Evolutionary conservation across 129 eudicot species (phyloP).

Genomic region (Flaveria robusta): DNA sequence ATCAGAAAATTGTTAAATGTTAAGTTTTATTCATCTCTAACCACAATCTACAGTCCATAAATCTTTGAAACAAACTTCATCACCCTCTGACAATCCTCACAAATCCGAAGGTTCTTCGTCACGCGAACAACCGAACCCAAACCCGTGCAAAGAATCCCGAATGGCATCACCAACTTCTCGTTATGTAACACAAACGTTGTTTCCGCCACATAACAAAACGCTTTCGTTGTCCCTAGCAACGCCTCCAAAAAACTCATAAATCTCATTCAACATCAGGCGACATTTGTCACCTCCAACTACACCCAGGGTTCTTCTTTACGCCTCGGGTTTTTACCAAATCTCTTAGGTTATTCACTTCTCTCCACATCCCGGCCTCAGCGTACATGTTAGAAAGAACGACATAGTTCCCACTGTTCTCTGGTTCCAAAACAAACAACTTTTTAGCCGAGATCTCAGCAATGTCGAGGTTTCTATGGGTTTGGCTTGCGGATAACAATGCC

Average conservation of each 20-base stretch:
- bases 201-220: slow-evolving; percentile 59
- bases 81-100: slow-evolving; percentile 71
- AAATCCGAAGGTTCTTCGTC: slow-evolving; percentile 67
- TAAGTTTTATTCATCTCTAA: slow-evolving; percentile 36
- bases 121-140: slow-evolving; percentile 42
- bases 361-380: slow-evolving; percentile 90
- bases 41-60: slow-evolving; percentile 54
- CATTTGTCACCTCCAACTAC: slow-evolving; percentile 45
- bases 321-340: slow-evolving; percentile 36
- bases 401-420: slow-evolving; percentile 77
- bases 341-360: slow-evolving; percentile 54
- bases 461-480: slow-evolving; percentile 57
- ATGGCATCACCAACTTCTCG: slow-evolving; percentile 59
- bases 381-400: slow-evolving; percentile 88
- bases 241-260: slow-evolving; percentile 48
- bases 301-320: slow-evolving; percentile 60
- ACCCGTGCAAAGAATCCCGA: not conserved
- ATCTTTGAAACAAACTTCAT: slow-evolving; percentile 57
- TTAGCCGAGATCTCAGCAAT: slow-evolving; percentile 69
- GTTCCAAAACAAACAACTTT: slow-evolving; percentile 67
- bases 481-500: slow-evolving; percentile 60
- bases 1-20: no score
- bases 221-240: slow-evolving; percentile 59
- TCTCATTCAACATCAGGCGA: no score
- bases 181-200: slow-evolving; percentile 61